phyloP scores from a whole-genome alignment of 2,329 filamentous ascomycete genomes.

The Fusarium nisikadoi region DNA sequence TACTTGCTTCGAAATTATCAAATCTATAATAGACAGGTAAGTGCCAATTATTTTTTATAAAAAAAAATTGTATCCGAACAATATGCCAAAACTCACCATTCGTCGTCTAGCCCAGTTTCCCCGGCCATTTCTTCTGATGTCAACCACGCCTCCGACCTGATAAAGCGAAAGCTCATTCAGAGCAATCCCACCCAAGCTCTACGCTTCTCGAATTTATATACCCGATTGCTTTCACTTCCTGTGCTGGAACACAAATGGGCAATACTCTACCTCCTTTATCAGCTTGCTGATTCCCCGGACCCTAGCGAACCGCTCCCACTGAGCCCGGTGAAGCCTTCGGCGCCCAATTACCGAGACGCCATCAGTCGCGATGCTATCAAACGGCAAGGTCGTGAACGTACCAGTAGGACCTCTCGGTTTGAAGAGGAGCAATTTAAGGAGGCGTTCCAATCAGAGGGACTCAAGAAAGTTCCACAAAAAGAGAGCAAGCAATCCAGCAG shows the following conservation, averaged over 20 bases:
- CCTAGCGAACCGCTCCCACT: conserved; percentile 63
- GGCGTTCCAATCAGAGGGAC: conserved; percentile 64
- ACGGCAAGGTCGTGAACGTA: conserved; percentile 52
- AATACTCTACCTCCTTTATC: conserved; percentile 90
- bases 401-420: conserved; percentile 50
- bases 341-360: conserved; percentile 52
- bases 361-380: conserved; percentile 51
- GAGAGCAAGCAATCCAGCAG: conserved; percentile 52
- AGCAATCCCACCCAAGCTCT: conserved; percentile 82
- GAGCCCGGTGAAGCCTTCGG: conserved; percentile 54
- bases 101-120: conserved; percentile 56
- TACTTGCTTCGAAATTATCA: conserved; percentile 64
- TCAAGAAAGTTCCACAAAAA: conserved; percentile 57
- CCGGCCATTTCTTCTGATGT: conserved; percentile 75
- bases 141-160: conserved; percentile 91
- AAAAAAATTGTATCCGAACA: neutral
- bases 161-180: conserved; percentile 86
- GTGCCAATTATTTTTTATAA: no score
- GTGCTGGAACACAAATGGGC: conserved; percentile 97
- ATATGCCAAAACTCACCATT: conserved; percentile 1
- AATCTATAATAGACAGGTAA: conserved; percentile 63
- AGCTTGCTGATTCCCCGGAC: conserved; percentile 76
- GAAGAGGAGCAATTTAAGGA: conserved; percentile 64
- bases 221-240: conserved; percentile 86
- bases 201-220: conserved; percentile 90